phyloP scores from a whole-genome alignment of 2,329 filamentous ascomycete species.

The Orbilia quercus region DNA sequence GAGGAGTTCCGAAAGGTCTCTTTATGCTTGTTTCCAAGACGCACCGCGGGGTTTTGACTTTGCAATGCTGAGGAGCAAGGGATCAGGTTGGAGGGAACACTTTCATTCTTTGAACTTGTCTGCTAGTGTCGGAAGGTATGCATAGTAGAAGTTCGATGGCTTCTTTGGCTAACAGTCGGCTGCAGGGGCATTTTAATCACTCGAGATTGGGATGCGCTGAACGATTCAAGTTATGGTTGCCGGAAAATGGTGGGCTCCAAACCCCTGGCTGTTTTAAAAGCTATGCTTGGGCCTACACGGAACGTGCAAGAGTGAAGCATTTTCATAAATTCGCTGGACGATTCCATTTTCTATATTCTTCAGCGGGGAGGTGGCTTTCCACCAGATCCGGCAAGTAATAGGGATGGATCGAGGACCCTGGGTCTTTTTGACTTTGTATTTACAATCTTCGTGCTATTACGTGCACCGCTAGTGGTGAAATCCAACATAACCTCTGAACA shows the following conservation, averaged over 20 bases:
- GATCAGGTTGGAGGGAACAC: conserved; percentile 42
- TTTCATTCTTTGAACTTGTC: conserved; percentile 27
- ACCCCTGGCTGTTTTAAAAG: conserved; percentile 20
- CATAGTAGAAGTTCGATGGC: neutral
- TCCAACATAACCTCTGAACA: conserved; percentile 1
- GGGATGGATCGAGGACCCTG: neutral
- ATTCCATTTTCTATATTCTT: conserved; percentile 14
- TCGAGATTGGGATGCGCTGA: neutral
- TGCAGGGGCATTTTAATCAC: conserved; percentile 18
- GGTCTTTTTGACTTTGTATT: conserved; percentile 23
- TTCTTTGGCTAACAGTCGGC: conserved; percentile 27
- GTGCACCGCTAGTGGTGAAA: conserved; percentile 21
- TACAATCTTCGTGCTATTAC: conserved; percentile 38
- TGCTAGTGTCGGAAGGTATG: no score
- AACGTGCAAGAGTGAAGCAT: conserved; percentile 22
- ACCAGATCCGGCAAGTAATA: conserved; percentile 32
- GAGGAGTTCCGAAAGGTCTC: conserved; percentile 12
- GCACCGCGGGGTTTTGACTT: conserved; percentile 35
- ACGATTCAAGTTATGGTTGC: neutral
- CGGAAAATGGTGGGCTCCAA: conserved; percentile 11
- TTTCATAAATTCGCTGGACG: neutral
- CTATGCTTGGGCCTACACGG: no score
- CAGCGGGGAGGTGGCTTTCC: conserved; percentile 25
- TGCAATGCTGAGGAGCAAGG: conserved; percentile 38
- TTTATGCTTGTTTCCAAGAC: conserved; percentile 20